Evolutionary conservation across 345 rosid genomes (phyloP), one percentile per base, ranked within the genome.

Genomic region (Pseudoturritis turrita): DNA sequence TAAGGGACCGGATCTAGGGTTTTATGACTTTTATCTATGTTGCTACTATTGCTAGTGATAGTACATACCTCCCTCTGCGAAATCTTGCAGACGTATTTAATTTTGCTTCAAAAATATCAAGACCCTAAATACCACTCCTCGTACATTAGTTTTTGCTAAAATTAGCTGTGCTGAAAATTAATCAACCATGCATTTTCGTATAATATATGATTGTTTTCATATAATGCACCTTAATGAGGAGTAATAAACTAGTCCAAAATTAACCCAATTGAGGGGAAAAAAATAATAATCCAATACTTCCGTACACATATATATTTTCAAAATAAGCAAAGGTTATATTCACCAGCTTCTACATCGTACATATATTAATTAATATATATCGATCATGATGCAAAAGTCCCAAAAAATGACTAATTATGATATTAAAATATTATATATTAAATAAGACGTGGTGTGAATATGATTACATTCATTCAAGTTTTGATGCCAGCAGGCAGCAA

Each of bases 41-140:
- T 68, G 68, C 78, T 68, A 47, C 69, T 45, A 53, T n/a, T 61
- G 50, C 70, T 61, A 47, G 28, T 62, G 79, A 76, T 70, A 70
- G 71, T 70, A 70, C 75, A 70, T 23, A 46, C 73, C 45, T 31
- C 64, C 17, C 79, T 40, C 79, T 76, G 75, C 62, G 55, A 62
- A 76, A 63, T 63, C 46, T 69, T 76, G 71, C 67, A 76, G 79
- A 52, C 65, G 70, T 68, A 69, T 62, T 76, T 37, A 76, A 63
- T 63, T 59, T 54, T 62, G 31, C 13, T 69, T 75, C 68, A 36
- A 26, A 15, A 51, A 68, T 52, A 70, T 70, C 53, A 36, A n/a
- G 49, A 37, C 75, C 39, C 62, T 49, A 62, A 76, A 70, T 61
- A 46, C 28, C 62, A 28, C 60, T 63, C 79, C 71, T 76, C 75